phyloP scores from a whole-genome alignment of 2,329 filamentous ascomycete species.

The Cryphonectria radicalis region DNA sequence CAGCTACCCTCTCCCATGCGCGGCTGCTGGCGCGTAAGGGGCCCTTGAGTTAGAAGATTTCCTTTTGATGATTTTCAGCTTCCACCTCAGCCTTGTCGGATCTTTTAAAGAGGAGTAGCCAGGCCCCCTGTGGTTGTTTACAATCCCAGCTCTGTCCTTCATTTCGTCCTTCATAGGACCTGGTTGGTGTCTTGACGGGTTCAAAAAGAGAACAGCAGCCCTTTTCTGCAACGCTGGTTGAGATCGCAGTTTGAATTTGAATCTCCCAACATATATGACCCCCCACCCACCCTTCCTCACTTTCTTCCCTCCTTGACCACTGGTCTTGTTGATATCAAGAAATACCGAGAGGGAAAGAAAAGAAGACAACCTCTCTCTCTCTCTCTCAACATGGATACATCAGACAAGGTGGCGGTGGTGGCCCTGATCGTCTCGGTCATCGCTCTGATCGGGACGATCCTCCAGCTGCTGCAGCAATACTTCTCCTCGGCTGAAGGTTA shows the following conservation, averaged over 20 bases:
- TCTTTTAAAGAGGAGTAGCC: not conserved
- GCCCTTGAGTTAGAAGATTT: not conserved
- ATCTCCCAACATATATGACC: not conserved
- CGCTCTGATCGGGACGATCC: constrained; percentile 48
- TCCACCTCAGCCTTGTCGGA: constrained; percentile 20
- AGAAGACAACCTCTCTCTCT: not conserved
- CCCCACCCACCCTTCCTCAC: not conserved
- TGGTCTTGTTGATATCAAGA: not conserved
- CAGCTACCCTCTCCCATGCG: not conserved
- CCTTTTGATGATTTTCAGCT: constrained; percentile 11
- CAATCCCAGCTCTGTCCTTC: not conserved
- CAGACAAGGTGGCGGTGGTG: constrained; percentile 46
- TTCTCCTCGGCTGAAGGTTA: constrained; percentile 55
- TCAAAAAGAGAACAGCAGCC: not conserved
- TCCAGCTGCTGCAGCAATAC: constrained; percentile 57
- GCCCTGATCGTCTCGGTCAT: constrained; percentile 54
- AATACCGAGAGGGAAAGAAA: not conserved
- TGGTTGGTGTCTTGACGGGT: not conserved
- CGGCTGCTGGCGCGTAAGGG: constrained; percentile 11
- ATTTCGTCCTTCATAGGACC: not conserved
- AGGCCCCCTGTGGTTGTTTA: not conserved
- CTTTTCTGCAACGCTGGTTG: not conserved
- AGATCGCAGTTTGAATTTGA: not conserved
- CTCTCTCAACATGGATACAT: constrained; percentile 27
- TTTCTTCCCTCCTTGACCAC: not conserved